Conservation (phyloP, 2,329 filamentous ascomycete species). For the Nemania bipapillata region DNA sequence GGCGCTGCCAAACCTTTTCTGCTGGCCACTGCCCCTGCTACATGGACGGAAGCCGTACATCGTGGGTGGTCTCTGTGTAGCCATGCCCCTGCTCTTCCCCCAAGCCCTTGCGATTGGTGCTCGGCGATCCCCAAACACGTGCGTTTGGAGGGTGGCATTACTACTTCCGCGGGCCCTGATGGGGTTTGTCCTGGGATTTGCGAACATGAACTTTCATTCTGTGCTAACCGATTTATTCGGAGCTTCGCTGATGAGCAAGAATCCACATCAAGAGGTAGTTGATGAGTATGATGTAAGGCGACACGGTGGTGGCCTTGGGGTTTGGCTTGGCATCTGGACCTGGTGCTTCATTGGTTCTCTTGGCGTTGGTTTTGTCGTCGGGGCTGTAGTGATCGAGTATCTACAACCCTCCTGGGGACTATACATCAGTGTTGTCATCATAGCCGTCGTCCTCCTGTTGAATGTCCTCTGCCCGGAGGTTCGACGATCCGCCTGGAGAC, state of each 20-base stretch:
- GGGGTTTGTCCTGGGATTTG: slow-evolving; percentile 76
- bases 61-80: slow-evolving; percentile 72
- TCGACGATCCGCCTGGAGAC: slow-evolving; percentile 73
- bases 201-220: slow-evolving; percentile 79
- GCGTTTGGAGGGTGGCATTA: slow-evolving; percentile 68
- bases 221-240: slow-evolving; percentile 80
- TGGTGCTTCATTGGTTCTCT: slow-evolving; percentile 81
- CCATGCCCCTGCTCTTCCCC: slow-evolving; percentile 78
- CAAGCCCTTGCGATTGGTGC: slow-evolving; percentile 74
- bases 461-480: slow-evolving; percentile 79
- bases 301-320: slow-evolving; percentile 79
- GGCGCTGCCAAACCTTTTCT: slow-evolving; percentile 74
- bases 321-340: slow-evolving; percentile 83
- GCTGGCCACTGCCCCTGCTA: slow-evolving; percentile 78
- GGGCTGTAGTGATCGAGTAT: slow-evolving; percentile 73
- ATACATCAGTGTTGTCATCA: slow-evolving; percentile 75
- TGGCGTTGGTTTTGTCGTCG: slow-evolving; percentile 76
- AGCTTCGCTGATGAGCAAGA: slow-evolving; percentile 76
- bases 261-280: slow-evolving; percentile 77
- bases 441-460: slow-evolving; percentile 72
- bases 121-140: slow-evolving; percentile 65
- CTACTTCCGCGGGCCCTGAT: slow-evolving; percentile 73
- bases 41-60: slow-evolving; percentile 83
- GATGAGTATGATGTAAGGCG: slow-evolving; percentile 74
- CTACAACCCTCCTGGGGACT: slow-evolving; percentile 78